These are phyloP conservation scores for Dovyalis caffra DNA, from an alignment of 345 rosid species.

Conservation along the genomic window DNA sequence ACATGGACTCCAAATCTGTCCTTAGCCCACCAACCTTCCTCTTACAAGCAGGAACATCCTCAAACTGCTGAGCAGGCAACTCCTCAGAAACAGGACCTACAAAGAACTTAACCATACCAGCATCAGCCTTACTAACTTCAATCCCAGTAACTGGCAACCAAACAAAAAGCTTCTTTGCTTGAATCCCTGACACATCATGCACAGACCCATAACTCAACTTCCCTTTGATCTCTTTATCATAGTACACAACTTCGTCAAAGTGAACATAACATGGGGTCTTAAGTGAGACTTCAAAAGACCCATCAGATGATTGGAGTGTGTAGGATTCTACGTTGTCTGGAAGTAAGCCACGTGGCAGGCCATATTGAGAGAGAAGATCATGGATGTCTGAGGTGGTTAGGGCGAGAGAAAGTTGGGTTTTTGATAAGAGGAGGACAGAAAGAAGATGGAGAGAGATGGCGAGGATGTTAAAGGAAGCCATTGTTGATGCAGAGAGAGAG, in stretches of 20 bases:
- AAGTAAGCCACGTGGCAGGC: slow-evolving; percentile 68
- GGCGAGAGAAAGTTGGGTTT: slow-evolving; percentile 26
- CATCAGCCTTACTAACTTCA: slow-evolving; percentile 26
- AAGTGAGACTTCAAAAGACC: slow-evolving; percentile 53
- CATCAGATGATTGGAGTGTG: slow-evolving; percentile 35
- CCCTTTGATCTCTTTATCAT: slow-evolving; percentile 51
- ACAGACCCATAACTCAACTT: slow-evolving; percentile 61
- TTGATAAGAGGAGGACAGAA: slow-evolving; percentile 19
- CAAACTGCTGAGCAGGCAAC: slow-evolving; percentile 58
- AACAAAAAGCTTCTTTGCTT: slow-evolving; percentile 59
- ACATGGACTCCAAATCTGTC: slow-evolving; percentile 27
- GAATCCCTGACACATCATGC: slow-evolving; percentile 53
- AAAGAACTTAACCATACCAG: slow-evolving; percentile 55
- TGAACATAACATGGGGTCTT: slow-evolving; percentile 49
- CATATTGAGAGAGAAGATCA: slow-evolving; percentile 62
- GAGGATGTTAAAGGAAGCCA: slow-evolving; percentile 4
- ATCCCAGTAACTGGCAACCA: slow-evolving; percentile 72
- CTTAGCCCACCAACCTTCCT: slow-evolving; percentile 26
- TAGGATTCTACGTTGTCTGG: slow-evolving; percentile 58
- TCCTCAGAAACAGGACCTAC: slow-evolving; percentile 68
- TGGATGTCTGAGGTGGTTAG: slow-evolving; percentile 43
- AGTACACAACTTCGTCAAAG: slow-evolving; percentile 56
- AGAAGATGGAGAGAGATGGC: slow-evolving; percentile 20
- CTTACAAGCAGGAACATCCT: slow-evolving; percentile 52
- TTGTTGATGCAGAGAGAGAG: slow-evolving; percentile 2